phyloP scores from a whole-genome alignment of 2,329 filamentous ascomycete species.

The Ophioceras dolichostomum region DNA sequence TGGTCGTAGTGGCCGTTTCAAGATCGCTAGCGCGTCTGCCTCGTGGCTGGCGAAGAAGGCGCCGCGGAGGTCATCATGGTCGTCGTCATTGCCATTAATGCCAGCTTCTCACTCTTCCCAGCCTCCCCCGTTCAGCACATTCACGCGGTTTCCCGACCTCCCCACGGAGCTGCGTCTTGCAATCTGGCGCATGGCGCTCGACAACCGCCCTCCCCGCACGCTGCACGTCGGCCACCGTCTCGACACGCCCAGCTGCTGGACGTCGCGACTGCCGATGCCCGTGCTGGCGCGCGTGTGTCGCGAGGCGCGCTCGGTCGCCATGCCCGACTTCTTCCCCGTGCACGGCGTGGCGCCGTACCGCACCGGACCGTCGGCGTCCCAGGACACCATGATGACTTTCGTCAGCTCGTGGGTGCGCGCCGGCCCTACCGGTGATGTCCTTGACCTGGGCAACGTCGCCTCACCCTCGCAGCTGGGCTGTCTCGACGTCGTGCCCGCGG shows the following conservation, averaged over 20 bases:
- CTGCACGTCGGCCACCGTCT: neutral
- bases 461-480: neutral
- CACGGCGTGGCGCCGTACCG: neutral
- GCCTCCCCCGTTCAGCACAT: no score
- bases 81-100: no score
- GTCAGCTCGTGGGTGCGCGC: neutral
- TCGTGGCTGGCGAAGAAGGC: no score
- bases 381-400: neutral
- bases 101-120: no score
- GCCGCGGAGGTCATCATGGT: no score
- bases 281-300: neutral
- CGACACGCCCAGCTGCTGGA: neutral
- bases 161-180: conserved; percentile 22
- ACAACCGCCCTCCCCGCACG: neutral
- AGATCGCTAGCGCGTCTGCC: no score
- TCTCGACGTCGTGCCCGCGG: neutral
- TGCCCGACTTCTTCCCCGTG: neutral
- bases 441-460: neutral
- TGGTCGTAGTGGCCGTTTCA: no score
- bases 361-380: neutral
- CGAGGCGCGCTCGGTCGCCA: neutral
- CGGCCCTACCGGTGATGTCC: neutral
- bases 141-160: conserved; percentile 16
- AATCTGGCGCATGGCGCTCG: conserved; percentile 16
- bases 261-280: neutral